Percentiles rank a stretch among this genome's conserved stretches.
Conservation (phyloP, 2,329 filamentous ascomycete genomes). For the Lomentospora prolificans region DNA sequence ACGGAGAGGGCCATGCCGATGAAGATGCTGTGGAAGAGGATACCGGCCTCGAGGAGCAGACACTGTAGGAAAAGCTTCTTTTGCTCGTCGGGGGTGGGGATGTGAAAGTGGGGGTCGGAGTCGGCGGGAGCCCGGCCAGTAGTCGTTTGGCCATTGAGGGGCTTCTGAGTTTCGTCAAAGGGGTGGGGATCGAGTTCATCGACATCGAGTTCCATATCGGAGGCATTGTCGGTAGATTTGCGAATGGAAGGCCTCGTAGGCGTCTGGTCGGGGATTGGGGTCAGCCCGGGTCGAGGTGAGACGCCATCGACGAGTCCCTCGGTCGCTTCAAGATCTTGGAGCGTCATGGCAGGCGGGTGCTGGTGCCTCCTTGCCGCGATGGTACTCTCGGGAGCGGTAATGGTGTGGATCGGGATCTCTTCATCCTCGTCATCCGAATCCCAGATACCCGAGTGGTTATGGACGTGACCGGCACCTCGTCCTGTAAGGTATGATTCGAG, state of each 20-base stretch:
- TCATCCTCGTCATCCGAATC: conserved; percentile 34
- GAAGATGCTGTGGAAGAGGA: conserved; percentile 77
- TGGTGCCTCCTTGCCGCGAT: conserved; percentile 18
- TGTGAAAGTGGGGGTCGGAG: not conserved
- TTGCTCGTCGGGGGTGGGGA: conserved; percentile 39
- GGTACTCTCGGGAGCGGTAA: not conserved
- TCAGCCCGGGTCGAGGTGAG: conserved; percentile 43
- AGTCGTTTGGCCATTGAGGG: conserved; percentile 10
- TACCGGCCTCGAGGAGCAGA: conserved; percentile 70
- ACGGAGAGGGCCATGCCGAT: conserved; percentile 83
- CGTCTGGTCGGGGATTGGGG: conserved; percentile 24
- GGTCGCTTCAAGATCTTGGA: conserved; percentile 40
- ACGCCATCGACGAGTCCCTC: conserved; percentile 48
- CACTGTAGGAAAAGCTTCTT: conserved; percentile 66
- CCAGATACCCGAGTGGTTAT: conserved; percentile 43
- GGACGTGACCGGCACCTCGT: conserved; percentile 50
- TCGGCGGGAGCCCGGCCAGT: conserved; percentile 9
- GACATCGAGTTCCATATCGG: conserved; percentile 49
- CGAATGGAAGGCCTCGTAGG: conserved; percentile 22
- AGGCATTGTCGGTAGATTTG: conserved; percentile 31
- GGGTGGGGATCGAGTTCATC: conserved; percentile 46
- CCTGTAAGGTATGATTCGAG: conserved; percentile 86
- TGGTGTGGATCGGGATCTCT: conserved; percentile 17
- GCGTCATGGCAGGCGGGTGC: conserved; percentile 37
- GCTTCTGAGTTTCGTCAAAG: conserved; percentile 3